Evolutionary conservation across 345 rosid genomes (phyloP).

Genomic region (Populus nigra): DNA sequence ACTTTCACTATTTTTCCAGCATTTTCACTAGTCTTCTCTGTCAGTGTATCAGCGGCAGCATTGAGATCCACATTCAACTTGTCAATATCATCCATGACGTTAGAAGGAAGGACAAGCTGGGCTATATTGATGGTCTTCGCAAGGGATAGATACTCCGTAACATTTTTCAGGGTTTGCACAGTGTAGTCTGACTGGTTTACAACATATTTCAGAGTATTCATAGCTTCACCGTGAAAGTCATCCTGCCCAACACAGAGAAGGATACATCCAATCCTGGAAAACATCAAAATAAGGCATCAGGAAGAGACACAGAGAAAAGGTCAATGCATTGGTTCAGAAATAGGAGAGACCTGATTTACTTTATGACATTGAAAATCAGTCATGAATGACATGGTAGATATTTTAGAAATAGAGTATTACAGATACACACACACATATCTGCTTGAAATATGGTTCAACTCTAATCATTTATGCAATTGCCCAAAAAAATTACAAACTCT

Average conservation of each 20-base stretch:
- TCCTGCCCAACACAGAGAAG: constrained; percentile 89
- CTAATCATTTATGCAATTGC: not conserved
- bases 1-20: constrained; percentile 62
- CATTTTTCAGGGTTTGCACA: constrained; percentile 73
- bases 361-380: not conserved
- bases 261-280: constrained; percentile 78
- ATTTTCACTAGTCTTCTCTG: constrained; percentile 67
- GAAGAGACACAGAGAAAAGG: not conserved
- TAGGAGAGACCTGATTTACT: not conserved
- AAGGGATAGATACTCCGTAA: constrained; percentile 77
- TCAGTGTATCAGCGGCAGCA: constrained; percentile 64
- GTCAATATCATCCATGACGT: constrained; percentile 70
- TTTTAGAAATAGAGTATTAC: not conserved
- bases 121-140: constrained; percentile 89
- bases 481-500: not conserved
- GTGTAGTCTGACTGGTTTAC: constrained; percentile 95
- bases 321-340: not conserved
- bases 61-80: constrained; percentile 69
- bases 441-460: not conserved
- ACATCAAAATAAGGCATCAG: constrained; percentile 17
- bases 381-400: not conserved
- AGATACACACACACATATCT: not conserved
- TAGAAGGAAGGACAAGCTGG: constrained; percentile 65
- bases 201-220: constrained; percentile 75
- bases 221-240: constrained; percentile 70